Base-by-base conservation (phyloP, 23 red algal genomes). In the Gracilariopsis chorda region DNA sequence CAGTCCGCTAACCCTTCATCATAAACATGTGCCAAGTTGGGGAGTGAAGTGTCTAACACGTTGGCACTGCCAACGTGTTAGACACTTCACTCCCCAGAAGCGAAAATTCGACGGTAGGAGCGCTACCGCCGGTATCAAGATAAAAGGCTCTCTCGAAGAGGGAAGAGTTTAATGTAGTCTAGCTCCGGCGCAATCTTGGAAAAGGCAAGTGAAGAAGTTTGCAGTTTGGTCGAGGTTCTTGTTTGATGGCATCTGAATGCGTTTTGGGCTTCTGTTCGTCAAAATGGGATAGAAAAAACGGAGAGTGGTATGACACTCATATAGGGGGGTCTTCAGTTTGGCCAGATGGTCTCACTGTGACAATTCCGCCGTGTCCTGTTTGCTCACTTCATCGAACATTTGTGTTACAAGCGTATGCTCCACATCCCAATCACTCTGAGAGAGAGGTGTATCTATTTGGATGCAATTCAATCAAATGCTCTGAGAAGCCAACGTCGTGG, bases 231-330 rank as follows among this genome's bases (percentile, higher is more conserved):
- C n/a, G n/a, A n/a, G n/a, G n/a, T n/a, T n/a, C n/a, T n/a, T n/a
- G n/a, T n/a, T n/a, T n/a, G 47, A 73, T 73, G 67, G 42, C 67
- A 73, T 39, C 67, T 27, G 17, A 42, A 25, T 73, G 67, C 34
- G 34, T 80, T 80, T 27, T 80, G 20, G 76, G 76, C 42, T 80
- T 80, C 35, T 42, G 45, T 53, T 80, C 76, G 16, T 57, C 48
- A 10, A 48, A 53, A 14, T 80, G 76, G 76, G 40, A 53, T 20
- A 3, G 39, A 13, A 48, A 33, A 35, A 80, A 10, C 37, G 75
- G 43, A 13, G 52, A 51, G 44, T 91, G 88, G 88, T 91, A 91
- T 40, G 88, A 91, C 43, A 91, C 88, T 2, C 88, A 82, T 35
- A 80, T 91, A 28, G 88, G 88, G 36, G 88, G 88, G 20, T 12